These are phyloP conservation scores for Fusarium mangiferae DNA, from an alignment of 2,329 filamentous ascomycete genomes.

Conservation along the genomic window DNA sequence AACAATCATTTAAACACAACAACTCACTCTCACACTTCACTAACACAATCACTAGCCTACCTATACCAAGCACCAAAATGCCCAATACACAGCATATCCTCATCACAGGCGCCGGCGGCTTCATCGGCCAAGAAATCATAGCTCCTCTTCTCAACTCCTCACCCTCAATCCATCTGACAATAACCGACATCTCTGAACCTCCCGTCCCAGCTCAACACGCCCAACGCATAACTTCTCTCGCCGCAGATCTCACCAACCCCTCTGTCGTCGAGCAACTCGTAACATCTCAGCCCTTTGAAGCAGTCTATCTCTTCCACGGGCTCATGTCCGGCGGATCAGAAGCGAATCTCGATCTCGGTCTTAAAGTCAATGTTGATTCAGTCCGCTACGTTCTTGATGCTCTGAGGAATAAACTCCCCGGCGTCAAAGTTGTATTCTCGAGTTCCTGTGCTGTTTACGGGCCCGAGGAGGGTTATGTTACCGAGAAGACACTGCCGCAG, in stretches of 20 bases:
- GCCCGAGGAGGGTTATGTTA: constrained; percentile 23
- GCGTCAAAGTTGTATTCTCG: constrained; percentile 66
- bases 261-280: constrained; percentile 44
- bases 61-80: constrained; percentile 18
- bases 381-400: constrained; percentile 64
- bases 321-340: constrained; percentile 73
- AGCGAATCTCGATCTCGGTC: constrained; percentile 64
- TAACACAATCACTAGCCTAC: neutral
- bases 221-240: constrained; percentile 40
- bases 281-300: constrained; percentile 48
- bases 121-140: constrained; percentile 71
- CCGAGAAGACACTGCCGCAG: constrained; percentile 50
- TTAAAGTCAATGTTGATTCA: constrained; percentile 68
- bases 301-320: constrained; percentile 69
- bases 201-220: constrained; percentile 56
- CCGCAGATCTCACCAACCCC: constrained; percentile 40
- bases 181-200: constrained; percentile 67
- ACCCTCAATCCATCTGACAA: constrained; percentile 55
- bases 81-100: constrained; percentile 54
- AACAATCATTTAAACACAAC: neutral
- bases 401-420: constrained; percentile 56
- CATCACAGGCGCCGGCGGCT: constrained; percentile 72
- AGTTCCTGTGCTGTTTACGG: constrained; percentile 71
- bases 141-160: constrained; percentile 61
- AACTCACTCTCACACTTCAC: neutral